phyloP scores from a whole-genome alignment of 306 rosid species.

The Coriaria nepalensis region DNA sequence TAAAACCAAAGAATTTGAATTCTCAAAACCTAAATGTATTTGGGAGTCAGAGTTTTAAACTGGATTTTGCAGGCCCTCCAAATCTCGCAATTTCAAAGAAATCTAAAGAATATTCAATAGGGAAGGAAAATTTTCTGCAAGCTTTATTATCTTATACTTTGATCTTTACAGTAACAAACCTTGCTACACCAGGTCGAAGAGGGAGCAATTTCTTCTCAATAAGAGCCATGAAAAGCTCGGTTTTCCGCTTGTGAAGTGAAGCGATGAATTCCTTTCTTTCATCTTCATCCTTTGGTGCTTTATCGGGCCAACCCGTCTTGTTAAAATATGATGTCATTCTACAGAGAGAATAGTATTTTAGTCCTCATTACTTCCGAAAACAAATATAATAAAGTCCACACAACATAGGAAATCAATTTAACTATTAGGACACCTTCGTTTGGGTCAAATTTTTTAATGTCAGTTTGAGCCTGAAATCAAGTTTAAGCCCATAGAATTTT shows the following conservation, averaged over 20 bases:
- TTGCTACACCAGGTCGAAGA: slow-evolving; percentile 96
- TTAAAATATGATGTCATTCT: slow-evolving; percentile 96
- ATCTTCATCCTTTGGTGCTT: slow-evolving; percentile 55
- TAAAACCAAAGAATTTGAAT: neutral
- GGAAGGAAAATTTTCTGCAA: neutral
- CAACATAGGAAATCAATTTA: no score
- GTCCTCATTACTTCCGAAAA: no score
- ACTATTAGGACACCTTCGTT: no score
- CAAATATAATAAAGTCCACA: no score
- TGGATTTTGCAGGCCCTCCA: no score
- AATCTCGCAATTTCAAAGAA: no score
- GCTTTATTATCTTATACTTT: no score
- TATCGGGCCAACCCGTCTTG: slow-evolving; percentile 86
- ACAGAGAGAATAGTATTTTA: slow-evolving; percentile 6
- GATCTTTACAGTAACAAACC: slow-evolving; percentile 38
- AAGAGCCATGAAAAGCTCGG: slow-evolving; percentile 83
- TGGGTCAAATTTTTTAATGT: no score
- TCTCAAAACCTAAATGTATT: neutral
- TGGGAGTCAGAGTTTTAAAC: no score
- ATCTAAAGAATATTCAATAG: neutral
- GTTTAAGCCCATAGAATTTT: no score
- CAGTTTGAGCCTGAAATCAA: no score
- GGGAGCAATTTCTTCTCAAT: slow-evolving; percentile 89
- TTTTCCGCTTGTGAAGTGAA: slow-evolving; percentile 88
- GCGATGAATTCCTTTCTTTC: slow-evolving; percentile 80